A percentile compares a stretch with the other conserved stretches of the same genome.
phyloP scores from a whole-genome alignment of 2,329 filamentous ascomycete genomes.

The Cercospora citrullina region DNA sequence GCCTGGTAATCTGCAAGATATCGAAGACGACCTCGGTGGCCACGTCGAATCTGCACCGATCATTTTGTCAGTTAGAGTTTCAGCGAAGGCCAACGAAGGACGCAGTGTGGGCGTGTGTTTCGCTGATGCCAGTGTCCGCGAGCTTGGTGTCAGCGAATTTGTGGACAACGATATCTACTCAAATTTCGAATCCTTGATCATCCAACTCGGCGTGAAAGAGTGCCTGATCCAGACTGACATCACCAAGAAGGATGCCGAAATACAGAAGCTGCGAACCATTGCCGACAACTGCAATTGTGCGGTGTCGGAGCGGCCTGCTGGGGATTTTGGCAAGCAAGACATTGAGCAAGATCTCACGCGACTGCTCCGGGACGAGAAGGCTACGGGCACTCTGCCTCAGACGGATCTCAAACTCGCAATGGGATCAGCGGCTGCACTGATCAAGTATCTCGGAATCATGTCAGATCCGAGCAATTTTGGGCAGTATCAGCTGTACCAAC shows the following conservation, averaged over 20 bases:
- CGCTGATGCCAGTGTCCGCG: constrained; percentile 91
- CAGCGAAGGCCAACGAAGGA: constrained; percentile 80
- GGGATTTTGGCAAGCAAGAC: constrained; percentile 83
- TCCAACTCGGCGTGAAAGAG: constrained; percentile 93
- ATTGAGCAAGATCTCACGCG: constrained; percentile 93
- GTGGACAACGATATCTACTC: constrained; percentile 98
- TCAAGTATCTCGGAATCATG: constrained; percentile 89
- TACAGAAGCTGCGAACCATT: constrained; percentile 83
- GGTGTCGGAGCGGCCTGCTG: constrained; percentile 72
- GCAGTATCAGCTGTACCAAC: constrained; percentile 95
- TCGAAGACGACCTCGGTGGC: constrained; percentile 89
- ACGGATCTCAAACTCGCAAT: constrained; percentile 94
- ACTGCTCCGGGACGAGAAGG: constrained; percentile 81
- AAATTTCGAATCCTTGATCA: constrained; percentile 94
- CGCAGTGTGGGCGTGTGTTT: constrained; percentile 93
- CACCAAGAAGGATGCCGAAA: constrained; percentile 79
- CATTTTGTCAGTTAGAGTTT: constrained; percentile 91
- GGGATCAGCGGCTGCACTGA: constrained; percentile 88
- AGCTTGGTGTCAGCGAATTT: constrained; percentile 95
- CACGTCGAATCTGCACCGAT: constrained; percentile 88
- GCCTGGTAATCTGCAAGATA: constrained; percentile 92
- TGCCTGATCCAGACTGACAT: constrained; percentile 82
- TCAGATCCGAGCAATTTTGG: constrained; percentile 94
- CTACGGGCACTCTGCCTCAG: constrained; percentile 75
- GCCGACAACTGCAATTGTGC: constrained; percentile 91